Percentiles rank a stretch among this genome's conserved stretches.
Conservation (phyloP, 1,284 basidiomycete species). For the Trichosporon faecale region DNA sequence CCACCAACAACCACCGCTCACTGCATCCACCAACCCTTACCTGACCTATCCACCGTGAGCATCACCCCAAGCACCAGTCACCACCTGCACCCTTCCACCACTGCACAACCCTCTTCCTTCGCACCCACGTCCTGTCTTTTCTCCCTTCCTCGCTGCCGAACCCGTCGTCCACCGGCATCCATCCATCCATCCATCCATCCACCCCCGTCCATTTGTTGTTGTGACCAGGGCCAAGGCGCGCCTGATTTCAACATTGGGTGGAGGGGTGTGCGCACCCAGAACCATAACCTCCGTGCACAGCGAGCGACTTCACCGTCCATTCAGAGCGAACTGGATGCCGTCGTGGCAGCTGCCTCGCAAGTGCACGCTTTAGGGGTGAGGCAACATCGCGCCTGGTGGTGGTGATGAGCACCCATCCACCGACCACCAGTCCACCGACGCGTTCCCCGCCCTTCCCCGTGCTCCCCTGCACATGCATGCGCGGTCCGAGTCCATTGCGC, state of each 20-base stretch:
- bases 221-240: not conserved
- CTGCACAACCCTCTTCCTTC: not conserved
- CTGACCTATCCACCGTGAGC: not conserved
- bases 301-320: not conserved
- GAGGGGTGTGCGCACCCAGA: not conserved
- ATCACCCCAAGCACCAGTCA: slow-evolving; percentile 5
- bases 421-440: not conserved
- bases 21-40: slow-evolving; percentile 11
- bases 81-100: not conserved
- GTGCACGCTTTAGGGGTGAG: not conserved
- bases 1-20: slow-evolving; percentile 15
- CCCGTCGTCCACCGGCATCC: slow-evolving; percentile 5
- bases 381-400: not conserved
- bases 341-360: not conserved
- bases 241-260: slow-evolving; percentile 3
- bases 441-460: not conserved
- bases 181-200: slow-evolving; percentile 17
- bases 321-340: not conserved
- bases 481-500: not conserved
- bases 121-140: not conserved
- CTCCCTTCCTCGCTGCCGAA: not conserved
- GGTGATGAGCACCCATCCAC: slow-evolving; percentile 1
- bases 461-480: not conserved
- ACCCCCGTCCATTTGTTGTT: slow-evolving; percentile 5
- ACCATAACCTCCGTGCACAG: not conserved